phyloP scores from a whole-genome alignment of 2,329 filamentous ascomycete species.

The Fusarium liriodendri region DNA sequence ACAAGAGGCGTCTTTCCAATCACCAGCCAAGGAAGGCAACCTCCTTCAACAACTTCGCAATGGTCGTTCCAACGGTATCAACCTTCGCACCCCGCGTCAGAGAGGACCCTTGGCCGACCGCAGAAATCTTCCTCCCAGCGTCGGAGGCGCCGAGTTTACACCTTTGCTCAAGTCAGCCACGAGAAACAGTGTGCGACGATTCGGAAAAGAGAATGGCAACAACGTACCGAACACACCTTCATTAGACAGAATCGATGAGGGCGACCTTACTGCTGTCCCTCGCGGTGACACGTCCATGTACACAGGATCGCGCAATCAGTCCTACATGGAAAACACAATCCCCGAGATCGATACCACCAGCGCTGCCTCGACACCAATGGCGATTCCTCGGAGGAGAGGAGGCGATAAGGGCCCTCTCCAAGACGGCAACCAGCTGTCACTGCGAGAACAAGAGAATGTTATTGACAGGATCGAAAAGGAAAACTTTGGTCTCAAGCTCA shows the following conservation, averaged over 20 bases:
- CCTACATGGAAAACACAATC: slow-evolving; percentile 75
- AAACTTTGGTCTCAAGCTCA: slow-evolving; percentile 96
- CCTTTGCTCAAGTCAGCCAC: slow-evolving; percentile 88
- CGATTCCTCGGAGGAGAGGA: slow-evolving; percentile 71
- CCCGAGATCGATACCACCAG: slow-evolving; percentile 84
- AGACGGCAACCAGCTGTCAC: slow-evolving; percentile 88
- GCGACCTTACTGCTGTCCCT: slow-evolving; percentile 81
- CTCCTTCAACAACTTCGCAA: slow-evolving; percentile 81
- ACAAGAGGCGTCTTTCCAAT: slow-evolving; percentile 87
- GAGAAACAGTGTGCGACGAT: slow-evolving; percentile 75
- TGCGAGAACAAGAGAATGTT: slow-evolving; percentile 94
- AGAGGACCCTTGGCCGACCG: slow-evolving; percentile 76
- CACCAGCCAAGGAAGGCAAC: slow-evolving; percentile 76
- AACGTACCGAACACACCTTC: slow-evolving; percentile 76
- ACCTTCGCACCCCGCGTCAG: slow-evolving; percentile 78
- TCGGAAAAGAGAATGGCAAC: slow-evolving; percentile 71
- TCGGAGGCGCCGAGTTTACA: slow-evolving; percentile 86
- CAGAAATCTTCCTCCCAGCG: slow-evolving; percentile 74
- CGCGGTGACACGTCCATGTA: slow-evolving; percentile 79
- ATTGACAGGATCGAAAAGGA: slow-evolving; percentile 98
- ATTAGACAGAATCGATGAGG: slow-evolving; percentile 73
- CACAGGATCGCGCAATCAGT: slow-evolving; percentile 72
- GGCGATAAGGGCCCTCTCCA: slow-evolving; percentile 77
- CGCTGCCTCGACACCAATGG: slow-evolving; percentile 83
- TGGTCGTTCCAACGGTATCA: slow-evolving; percentile 66